Conservation (phyloP, 371 early-diverging fungal genomes). For the Mucor irregularis region DNA sequence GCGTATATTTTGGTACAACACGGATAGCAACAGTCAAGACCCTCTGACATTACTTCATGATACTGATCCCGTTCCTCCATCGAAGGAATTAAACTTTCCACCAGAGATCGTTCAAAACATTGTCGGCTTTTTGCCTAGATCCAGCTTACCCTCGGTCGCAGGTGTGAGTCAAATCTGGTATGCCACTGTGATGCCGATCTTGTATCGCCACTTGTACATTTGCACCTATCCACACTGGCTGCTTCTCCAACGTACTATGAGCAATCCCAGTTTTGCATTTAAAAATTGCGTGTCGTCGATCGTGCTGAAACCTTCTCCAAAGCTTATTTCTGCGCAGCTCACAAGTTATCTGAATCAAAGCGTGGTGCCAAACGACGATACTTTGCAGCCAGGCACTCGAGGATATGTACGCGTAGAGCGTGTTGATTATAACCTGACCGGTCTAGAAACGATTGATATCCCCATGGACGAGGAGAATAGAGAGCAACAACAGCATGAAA, state of each 20-base stretch:
- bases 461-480: conserved; percentile 1
- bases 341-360: conserved; percentile 14
- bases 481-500: not conserved
- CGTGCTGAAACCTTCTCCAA: conserved; percentile 36
- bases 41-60: conserved; percentile 12
- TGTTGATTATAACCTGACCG: conserved; percentile 30
- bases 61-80: not conserved
- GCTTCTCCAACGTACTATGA: conserved; percentile 17
- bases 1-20: conserved; percentile 23
- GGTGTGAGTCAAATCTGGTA: conserved; percentile 31
- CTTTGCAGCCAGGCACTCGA: conserved; percentile 9
- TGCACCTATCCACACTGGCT: conserved; percentile 34
- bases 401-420: conserved; percentile 34
- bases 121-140: conserved; percentile 26
- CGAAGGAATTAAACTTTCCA: conserved; percentile 20
- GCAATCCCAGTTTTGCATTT: conserved; percentile 4
- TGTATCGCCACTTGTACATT: conserved; percentile 37
- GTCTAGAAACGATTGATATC: conserved; percentile 26
- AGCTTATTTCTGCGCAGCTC: conserved; percentile 23
- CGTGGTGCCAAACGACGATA: conserved; percentile 21
- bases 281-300: conserved; percentile 21
- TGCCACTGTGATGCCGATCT: conserved; percentile 26
- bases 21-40: conserved; percentile 2
- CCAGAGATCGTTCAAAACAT: conserved; percentile 32
- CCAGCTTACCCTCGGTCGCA: conserved; percentile 19